Evolutionary conservation across 2,329 filamentous ascomycete genomes (phyloP), one percentile per base, ranked within the genome.

Genomic region (Penicillium sp.): DNA sequence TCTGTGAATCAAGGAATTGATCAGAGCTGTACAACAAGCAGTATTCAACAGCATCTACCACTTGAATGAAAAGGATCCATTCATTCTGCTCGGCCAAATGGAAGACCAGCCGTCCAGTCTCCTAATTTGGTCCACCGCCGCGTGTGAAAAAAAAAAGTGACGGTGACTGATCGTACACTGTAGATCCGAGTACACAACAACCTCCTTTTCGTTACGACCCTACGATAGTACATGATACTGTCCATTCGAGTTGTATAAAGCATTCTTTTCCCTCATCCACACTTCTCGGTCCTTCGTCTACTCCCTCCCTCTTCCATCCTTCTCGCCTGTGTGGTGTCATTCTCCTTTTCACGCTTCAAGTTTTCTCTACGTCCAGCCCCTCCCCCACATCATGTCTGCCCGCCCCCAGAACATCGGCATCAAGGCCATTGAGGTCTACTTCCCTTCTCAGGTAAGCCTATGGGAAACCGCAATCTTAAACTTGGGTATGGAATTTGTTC

Each of bases 341-440:
- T 32, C 11, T 32, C 29, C 11, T 32, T 32, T 44, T 39, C 25
- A 28, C 35, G 33, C 7, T 35, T 45, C 35, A 13, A 32, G 39
- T 46, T 47, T 48, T 42, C 50, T 44, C 43, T 46, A 48, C 43
- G 41, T 35, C 42, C 47, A 34, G 40, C 50, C 37, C 51, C 51
- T 56, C 54, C 55, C 59, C 53, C 52, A 56, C 61, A 72, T 56
- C 58, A 90, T 90, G 86, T 80, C 85, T 67, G 70, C 83, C 61
- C 84, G 86, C 73, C 86, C 88, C 57, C 83, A 90, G 73, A 91
- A 91, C 75, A 85, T 93, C 72, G 88, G 88, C 80, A 90, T 93
- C 70, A 91, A 93, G 78, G 88, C 86, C 85, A 88, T 93, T 72
- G 88, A 93, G 71, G 82, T 93, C 67, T 93, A 93, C 73, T 88